Base-by-base conservation (phyloP, 2,329 filamentous ascomycete species). In the Diaporthe humulicola region DNA sequence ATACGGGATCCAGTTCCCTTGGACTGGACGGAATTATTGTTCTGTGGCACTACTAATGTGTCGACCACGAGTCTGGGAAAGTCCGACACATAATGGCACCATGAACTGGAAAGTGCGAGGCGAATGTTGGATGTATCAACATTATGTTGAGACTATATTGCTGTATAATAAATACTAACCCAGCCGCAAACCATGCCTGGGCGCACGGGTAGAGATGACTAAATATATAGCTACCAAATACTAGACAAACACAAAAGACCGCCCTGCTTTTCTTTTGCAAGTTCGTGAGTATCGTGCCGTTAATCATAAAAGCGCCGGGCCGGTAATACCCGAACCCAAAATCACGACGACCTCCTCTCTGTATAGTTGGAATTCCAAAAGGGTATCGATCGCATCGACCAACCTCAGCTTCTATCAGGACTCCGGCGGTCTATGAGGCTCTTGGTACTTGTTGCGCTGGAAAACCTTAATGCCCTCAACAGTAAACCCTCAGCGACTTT, bases 381-480 rank as follows among this genome's bases (percentile, higher is more conserved):
- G 30, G 64, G 33, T 67, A 67, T 50, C 64, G 64, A 67, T 52
- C 64, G 64, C 64, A 67, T 40, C 64, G 28, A 60, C 54, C 50
- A 48, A 48, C 9, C 38, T 71, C 70, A 71, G 42, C 56, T 36
- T 57, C 70, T 71, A 60, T 61, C 70, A 61, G 42, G 70, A 52
- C 70, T 71, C 33, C 70, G 70, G 30, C 70, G 56, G 70, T 71
- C 70, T 71, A 71, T 50, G 36, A 71, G 70, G 30, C 70, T 71
- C 70, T 71, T 71, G n/a, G 70, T 71, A 38, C 70, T 71, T 42
- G 70, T 61, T 42, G 19, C 38, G 42, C 45, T 71, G 70, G 70
- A 48, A 50, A 61, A n/a, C 52, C 70, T 71, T 61, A 25, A 28
- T 70, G 54, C 70, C 70, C 70, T 58, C 70, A 71, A 61, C 40